These are phyloP conservation scores for Dacryopinax spathularia DNA, from an alignment of 768 basidiomycete genomes.

Conservation along the genomic window DNA sequence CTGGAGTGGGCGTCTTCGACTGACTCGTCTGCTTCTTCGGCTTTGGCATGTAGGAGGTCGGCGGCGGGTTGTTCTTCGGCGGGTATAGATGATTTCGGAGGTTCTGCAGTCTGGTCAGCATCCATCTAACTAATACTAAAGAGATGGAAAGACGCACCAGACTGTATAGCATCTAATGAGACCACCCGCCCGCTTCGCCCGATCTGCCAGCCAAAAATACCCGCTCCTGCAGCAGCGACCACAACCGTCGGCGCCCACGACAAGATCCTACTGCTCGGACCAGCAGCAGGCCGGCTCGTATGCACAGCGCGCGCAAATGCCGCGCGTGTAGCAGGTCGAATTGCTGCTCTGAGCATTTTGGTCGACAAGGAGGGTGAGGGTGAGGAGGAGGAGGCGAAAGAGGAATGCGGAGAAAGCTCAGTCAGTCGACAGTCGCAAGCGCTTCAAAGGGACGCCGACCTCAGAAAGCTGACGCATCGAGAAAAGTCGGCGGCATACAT, in stretches of 20 bases:
- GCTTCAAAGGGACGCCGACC: background rate
- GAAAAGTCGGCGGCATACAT: background rate
- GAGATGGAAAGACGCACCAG: background rate
- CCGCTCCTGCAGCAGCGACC: background rate
- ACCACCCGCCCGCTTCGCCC: background rate
- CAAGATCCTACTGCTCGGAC: background rate
- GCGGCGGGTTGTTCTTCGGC: background rate
- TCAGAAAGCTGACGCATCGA: background rate
- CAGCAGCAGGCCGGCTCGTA: background rate
- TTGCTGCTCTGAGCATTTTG: conserved; percentile 3
- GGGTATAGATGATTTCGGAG: too few relatives aligned
- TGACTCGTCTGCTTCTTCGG: background rate
- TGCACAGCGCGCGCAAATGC: background rate
- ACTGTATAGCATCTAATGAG: background rate
- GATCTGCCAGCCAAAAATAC: background rate
- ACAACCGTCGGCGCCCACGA: background rate
- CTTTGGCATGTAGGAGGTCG: background rate
- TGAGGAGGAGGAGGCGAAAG: background rate
- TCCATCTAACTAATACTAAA: background rate
- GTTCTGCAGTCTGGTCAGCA: too few relatives aligned
- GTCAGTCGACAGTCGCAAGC: background rate
- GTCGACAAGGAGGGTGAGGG: background rate
- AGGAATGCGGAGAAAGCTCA: background rate
- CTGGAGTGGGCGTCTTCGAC: background rate
- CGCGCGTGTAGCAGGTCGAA: background rate